Evolutionary conservation across 805 yeast species (phyloP), one percentile per base, ranked within the genome.

Genomic region (Monosporozyma aquatica): DNA sequence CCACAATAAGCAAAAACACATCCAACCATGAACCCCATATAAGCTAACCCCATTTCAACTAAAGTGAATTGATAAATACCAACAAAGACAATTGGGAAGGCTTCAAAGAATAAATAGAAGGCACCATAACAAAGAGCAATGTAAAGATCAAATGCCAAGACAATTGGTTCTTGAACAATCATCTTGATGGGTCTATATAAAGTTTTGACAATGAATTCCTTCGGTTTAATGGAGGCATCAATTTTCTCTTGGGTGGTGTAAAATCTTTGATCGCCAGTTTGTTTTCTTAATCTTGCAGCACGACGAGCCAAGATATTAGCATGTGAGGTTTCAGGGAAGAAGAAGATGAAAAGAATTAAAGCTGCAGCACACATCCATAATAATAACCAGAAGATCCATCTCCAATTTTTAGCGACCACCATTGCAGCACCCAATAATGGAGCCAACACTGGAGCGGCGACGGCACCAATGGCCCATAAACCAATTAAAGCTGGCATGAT

Each of bases 101-200:
- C 77, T 57, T 79, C 83, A 50, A 78, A 75, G 66, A 74, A 78
- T 18, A 76, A 55, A 55, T 75, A 79, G 47, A 74, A 49, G 24
- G 71, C 57, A 23, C 80, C 73, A 55, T 78, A 78, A 6, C 69
- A 63, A 40, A 77, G 50, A 0, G 78, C 75, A 48, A 72, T 61
- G 54, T 76, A 76, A 22, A 70, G 17, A 51, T 77, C 69, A 45
- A 76, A 69, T 24, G 76, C 63, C 15, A 77, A 44, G n/a, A 78
- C 71, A 21, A 74, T 74, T 0, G 83, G 84, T 55, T 78, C 84
- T 39, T 56, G 48, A 20, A 70, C 25, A n/a, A 71, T 66, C 43
- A 78, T 64, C 42, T 68, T 69, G 41, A 72, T 44, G 3, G 83
- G 82, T 47, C 75, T 67, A 65, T 67, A 69, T 11, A 70, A 55